These are phyloP conservation scores for Naganishia sp. DNA, from an alignment of 1,284 basidiomycete species.

Conservation along the genomic window DNA sequence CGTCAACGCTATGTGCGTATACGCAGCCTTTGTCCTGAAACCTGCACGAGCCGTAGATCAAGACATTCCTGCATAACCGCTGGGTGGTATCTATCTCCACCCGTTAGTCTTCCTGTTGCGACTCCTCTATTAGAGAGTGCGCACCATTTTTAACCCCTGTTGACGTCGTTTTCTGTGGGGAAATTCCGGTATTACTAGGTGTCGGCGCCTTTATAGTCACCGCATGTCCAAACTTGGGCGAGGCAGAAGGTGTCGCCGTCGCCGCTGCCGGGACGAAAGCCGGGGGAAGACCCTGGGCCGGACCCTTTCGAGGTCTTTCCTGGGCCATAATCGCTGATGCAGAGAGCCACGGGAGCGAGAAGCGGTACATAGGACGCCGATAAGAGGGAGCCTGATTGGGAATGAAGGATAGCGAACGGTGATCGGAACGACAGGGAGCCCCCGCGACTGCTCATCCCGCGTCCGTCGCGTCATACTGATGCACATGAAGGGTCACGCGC, in stretches of 20 bases:
- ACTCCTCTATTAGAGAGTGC: not conserved
- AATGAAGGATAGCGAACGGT: not conserved
- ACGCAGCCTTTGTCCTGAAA: conserved; percentile 73
- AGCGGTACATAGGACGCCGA: too few relatives aligned
- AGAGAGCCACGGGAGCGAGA: too few relatives aligned
- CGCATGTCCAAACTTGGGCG: conserved; percentile 13
- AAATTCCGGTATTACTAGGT: conserved; percentile 6
- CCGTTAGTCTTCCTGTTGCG: not conserved
- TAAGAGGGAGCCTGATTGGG: not conserved
- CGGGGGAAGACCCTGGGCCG: conserved; percentile 14
- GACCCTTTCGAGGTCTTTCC: conserved; percentile 8
- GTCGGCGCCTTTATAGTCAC: conserved; percentile 24
- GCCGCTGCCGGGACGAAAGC: conserved; percentile 9
- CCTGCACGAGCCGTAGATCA: conserved; percentile 83
- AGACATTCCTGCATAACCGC: conserved; percentile 79
- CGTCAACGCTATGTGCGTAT: conserved; percentile 11
- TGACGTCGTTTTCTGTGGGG: not conserved
- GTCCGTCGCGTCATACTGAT: not conserved
- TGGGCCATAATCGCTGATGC: conserved; percentile 4
- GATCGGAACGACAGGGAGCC: not conserved
- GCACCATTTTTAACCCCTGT: not conserved
- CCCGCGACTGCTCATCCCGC: not conserved
- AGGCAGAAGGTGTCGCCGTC: not conserved
- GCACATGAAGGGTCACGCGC: not conserved
- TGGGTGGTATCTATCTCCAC: conserved; percentile 54